These are phyloP conservation scores for Microcyclospora tardicrescens DNA, from an alignment of 2,329 filamentous ascomycete genomes.

Conservation along the genomic window DNA sequence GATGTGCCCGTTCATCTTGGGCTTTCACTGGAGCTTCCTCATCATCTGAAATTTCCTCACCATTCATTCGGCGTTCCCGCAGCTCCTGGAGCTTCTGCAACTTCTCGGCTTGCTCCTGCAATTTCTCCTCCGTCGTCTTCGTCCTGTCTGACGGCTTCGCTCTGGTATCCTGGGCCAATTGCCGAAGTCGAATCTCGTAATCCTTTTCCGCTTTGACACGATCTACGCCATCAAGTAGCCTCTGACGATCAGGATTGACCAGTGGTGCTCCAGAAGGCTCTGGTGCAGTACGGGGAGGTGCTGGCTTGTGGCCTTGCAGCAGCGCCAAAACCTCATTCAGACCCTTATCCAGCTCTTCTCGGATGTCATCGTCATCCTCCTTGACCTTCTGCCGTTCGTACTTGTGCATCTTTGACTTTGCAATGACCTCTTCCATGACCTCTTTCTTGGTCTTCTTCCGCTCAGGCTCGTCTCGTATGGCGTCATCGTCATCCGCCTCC, in stretches of 20 bases:
- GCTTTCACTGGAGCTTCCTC: constrained; percentile 30
- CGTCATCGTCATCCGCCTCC: constrained; percentile 38
- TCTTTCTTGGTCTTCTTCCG: constrained; percentile 92
- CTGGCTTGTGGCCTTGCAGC: constrained; percentile 45
- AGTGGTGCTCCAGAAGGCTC: constrained; percentile 26
- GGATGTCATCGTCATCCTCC: constrained; percentile 82
- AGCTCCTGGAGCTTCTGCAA: constrained; percentile 73
- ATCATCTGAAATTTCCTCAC: constrained; percentile 59
- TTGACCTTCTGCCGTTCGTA: constrained; percentile 86
- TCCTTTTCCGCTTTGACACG: constrained; percentile 64
- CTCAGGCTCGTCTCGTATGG: constrained; percentile 49
- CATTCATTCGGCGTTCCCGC: constrained; percentile 73
- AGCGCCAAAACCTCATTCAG: constrained; percentile 63
- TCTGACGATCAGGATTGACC: constrained; percentile 49
- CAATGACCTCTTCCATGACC: constrained; percentile 95
- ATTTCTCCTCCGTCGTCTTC: constrained; percentile 80
- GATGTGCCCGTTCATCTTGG: constrained; percentile 23
- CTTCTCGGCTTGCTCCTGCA: constrained; percentile 61
- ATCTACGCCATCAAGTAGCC: constrained; percentile 47
- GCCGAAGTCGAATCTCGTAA: constrained; percentile 72
- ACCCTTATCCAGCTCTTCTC: constrained; percentile 72
- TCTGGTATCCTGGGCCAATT: constrained; percentile 71
- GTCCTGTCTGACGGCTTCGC: constrained; percentile 77
- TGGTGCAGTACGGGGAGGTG: constrained; percentile 15
- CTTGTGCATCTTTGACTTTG: constrained; percentile 92